Evolutionary conservation across 2,329 filamentous ascomycete genomes (phyloP).

Genomic region (Graphiopsis chlorocephala): DNA sequence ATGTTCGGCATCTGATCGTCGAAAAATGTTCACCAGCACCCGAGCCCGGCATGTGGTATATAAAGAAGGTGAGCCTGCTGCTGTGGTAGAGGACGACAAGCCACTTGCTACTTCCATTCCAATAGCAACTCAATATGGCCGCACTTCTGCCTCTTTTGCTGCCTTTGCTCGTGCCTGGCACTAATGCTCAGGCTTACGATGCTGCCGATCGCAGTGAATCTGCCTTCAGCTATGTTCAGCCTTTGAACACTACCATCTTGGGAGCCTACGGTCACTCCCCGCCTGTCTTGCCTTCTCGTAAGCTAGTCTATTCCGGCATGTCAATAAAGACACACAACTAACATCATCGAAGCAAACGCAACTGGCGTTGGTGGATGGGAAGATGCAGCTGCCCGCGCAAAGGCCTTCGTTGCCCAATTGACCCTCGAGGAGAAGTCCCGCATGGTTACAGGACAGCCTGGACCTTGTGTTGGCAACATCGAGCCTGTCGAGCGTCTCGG

Average conservation of each 20-base stretch:
- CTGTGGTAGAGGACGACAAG: neutral
- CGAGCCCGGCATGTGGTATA: neutral
- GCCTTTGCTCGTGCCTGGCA: conserved; percentile 10
- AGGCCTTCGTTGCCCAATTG: conserved; percentile 39
- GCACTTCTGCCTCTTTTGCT: conserved; percentile 15
- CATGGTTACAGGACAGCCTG: conserved; percentile 36
- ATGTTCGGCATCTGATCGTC: conserved; percentile 12
- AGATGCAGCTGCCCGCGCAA: conserved; percentile 26
- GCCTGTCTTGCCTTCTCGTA: conserved; percentile 9
- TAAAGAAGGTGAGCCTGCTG: neutral
- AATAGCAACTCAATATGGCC: conserved; percentile 17
- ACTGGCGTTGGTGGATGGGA: conserved; percentile 20
- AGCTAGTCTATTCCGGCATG: neutral
- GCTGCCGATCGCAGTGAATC: neutral
- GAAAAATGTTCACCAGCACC: neutral
- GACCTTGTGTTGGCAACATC: conserved; percentile 37
- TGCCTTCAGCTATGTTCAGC: conserved; percentile 15
- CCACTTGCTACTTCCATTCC: conserved; percentile 4
- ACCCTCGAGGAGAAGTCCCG: conserved; percentile 40
- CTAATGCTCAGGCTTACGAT: conserved; percentile 13
- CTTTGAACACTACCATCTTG: conserved; percentile 12
- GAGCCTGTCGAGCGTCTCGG: conserved; percentile 30
- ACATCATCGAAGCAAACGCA: conserved; percentile 14
- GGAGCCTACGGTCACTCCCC: conserved; percentile 14
- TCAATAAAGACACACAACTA: neutral